Evolutionary conservation across 805 yeast genomes (phyloP), one percentile per base, ranked within the genome.

Genomic region (Yarrowia alimentaria): DNA sequence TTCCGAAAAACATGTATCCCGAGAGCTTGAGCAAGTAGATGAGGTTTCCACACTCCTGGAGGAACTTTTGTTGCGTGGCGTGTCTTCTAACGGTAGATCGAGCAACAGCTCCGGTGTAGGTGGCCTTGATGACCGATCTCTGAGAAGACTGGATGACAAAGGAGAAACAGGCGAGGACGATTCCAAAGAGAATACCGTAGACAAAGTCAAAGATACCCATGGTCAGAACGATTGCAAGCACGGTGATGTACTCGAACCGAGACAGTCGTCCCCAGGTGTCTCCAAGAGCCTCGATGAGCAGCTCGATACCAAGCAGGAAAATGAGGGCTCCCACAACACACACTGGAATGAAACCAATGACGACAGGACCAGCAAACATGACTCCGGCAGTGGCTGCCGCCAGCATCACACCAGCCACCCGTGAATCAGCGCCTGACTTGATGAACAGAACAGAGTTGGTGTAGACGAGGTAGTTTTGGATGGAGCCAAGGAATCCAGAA

Each of bases 171-270:
- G 99, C 98, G 51, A 93, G 73, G 26, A 93, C 70, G 19, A 91
- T 84, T 42, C 99, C 99, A 14, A 83, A 90, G 52, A 91, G 69
- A 22, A 93, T 87, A 53, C 99, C 99, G 57, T 81, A 77, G 8
- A 93, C 98, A 64, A 93, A 93, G 68, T 93, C 99, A 76, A 87
- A 83, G 1, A 85, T 81, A 3, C 98, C 98, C 98, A 93, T 93
- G 0, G 90, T 83, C 22, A 88, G 68, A n/a, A 94, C 95, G 58
- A 93, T 93, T 6, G 83, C 80, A 8, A 85, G 65, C 53, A 93
- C 83, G 3, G 99, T 93, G 24, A 78, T 58, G 64, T 93, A 93
- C 65, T 93, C 99, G 58, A 86, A 83, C 18, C 66, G 72, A 28
- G 81, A 74, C 40, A 91, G 75, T 56, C 83, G 78, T 4, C 91